phyloP scores from a whole-genome alignment of 169 alveolate species.

The Plasmodium blacklocki region DNA sequence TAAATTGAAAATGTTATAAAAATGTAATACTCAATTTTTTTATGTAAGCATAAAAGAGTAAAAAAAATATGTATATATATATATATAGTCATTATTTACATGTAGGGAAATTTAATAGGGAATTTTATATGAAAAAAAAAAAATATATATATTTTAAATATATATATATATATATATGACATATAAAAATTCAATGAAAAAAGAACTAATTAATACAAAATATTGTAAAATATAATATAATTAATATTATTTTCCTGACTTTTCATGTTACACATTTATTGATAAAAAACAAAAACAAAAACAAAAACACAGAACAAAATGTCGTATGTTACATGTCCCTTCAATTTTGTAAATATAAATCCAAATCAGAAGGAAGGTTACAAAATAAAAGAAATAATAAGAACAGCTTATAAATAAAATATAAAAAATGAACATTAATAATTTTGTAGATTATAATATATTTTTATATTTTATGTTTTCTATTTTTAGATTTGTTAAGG shows the following conservation, averaged over 20 bases:
- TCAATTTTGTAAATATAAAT: constrained; percentile 35
- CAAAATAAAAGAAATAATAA: neutral
- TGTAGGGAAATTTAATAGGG: neutral
- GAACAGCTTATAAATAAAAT: neutral
- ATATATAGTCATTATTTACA: neutral
- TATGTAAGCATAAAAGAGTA: neutral
- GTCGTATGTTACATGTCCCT: constrained; percentile 63
- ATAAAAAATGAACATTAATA: neutral
- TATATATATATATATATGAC: too few relatives aligned
- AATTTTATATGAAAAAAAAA: neutral
- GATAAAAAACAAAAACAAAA: constrained; percentile 2
- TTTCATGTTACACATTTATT: neutral
- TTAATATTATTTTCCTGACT: neutral
- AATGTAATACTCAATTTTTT: too few relatives aligned
- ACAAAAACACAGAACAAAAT: neutral
- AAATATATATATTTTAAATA: too few relatives aligned
- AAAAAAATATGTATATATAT: neutral
- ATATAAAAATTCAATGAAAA: neutral
- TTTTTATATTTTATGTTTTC: neutral
- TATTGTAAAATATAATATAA: neutral
- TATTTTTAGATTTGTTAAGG: constrained; percentile 47
- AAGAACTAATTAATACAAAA: neutral
- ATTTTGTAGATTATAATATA: neutral
- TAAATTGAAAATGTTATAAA: neutral
- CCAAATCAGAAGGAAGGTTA: constrained; percentile 73